Conservation (phyloP, 176 grass and related monocot species). For the Lolium rigidum region DNA sequence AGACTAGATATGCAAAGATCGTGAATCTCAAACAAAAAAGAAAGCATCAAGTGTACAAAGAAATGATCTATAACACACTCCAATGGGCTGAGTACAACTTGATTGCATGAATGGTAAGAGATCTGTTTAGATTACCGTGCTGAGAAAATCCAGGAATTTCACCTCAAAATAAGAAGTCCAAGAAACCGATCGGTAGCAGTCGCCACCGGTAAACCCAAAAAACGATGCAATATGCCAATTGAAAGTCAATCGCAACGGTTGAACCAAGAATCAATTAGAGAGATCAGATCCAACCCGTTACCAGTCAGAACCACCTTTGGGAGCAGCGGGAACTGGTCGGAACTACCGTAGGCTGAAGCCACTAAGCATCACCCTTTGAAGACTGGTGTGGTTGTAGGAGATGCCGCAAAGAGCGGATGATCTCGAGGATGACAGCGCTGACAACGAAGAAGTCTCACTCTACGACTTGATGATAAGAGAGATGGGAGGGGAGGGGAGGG, state of each 20-base stretch:
- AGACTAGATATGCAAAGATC: background rate
- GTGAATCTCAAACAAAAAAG: slow-evolving; percentile 11
- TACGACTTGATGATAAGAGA: background rate
- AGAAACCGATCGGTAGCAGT: background rate
- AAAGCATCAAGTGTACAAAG: background rate
- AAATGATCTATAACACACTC: background rate
- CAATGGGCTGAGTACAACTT: background rate
- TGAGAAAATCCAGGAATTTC: background rate
- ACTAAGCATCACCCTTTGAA: background rate
- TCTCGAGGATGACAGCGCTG: background rate
- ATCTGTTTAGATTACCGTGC: background rate
- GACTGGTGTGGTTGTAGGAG: background rate
- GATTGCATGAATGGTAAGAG: background rate
- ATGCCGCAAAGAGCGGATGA: background rate
- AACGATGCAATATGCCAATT: background rate
- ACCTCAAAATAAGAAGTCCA: slow-evolving; percentile 9
- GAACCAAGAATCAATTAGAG: background rate
- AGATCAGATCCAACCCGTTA: slow-evolving; percentile 2
- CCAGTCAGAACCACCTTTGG: slow-evolving; percentile 12
- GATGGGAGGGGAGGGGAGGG: background rate
- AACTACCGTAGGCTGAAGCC: background rate
- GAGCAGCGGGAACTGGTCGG: background rate
- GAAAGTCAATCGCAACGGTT: slow-evolving; percentile 11
- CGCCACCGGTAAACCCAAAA: slow-evolving; percentile 10
- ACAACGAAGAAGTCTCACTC: background rate